phyloP scores from a whole-genome alignment of 768 basidiomycete genomes.

The Pluteus cervinus region DNA sequence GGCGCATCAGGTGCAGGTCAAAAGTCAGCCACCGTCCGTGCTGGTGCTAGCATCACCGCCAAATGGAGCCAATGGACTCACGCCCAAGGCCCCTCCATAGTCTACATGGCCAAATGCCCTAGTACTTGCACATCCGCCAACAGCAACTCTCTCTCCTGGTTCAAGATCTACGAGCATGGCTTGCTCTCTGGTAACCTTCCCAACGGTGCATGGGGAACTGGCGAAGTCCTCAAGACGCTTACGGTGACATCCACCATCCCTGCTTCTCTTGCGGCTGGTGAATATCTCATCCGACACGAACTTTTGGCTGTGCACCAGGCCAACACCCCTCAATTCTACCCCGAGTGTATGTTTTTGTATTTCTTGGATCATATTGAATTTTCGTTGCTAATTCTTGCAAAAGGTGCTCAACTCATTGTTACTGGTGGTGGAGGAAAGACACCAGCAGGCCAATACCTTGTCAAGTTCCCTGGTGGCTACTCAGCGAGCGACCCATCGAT shows the following conservation, averaged over 20 bases:
- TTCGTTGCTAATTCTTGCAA: too few species aligned
- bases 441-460: slow-evolving; percentile 24
- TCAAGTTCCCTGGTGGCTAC: slow-evolving; percentile 33
- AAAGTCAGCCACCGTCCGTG: slow-evolving; percentile 27
- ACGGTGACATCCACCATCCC: slow-evolving; percentile 28
- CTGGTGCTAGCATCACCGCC: slow-evolving; percentile 26
- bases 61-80: slow-evolving; percentile 32
- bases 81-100: slow-evolving; percentile 29
- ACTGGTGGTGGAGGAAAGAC: slow-evolving; percentile 29
- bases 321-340: slow-evolving; percentile 34
- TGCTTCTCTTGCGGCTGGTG: slow-evolving; percentile 23
- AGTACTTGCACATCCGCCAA: slow-evolving; percentile 25
- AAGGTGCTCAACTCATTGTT: slow-evolving; percentile 28
- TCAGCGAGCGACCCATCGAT: slow-evolving; percentile 27
- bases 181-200: slow-evolving; percentile 26
- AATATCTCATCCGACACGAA: slow-evolving; percentile 33
- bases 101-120: slow-evolving; percentile 30
- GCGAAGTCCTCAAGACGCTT: slow-evolving; percentile 20
- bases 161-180: slow-evolving; percentile 31
- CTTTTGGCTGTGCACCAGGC: slow-evolving; percentile 32
- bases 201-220: slow-evolving; percentile 21
- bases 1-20: slow-evolving; percentile 23
- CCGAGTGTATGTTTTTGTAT: slow-evolving; percentile 20
- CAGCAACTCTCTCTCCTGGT: slow-evolving; percentile 27
- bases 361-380: background rate